Percentiles rank a stretch among this genome's conserved stretches.
Conservation (phyloP, 306 rosid species). For the Pyrus communis region DNA sequence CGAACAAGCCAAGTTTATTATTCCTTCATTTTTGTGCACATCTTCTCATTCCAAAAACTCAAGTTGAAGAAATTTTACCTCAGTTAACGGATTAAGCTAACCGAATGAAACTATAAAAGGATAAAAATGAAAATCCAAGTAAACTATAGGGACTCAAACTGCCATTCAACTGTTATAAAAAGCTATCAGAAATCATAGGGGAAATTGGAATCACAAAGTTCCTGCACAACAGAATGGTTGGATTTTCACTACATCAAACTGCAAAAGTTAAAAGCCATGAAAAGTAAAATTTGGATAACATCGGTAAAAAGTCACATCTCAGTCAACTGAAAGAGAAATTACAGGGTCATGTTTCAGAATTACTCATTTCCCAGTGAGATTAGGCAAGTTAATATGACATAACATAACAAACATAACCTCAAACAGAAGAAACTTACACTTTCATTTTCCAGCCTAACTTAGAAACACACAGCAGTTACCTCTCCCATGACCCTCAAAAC, state of each 20-base stretch:
- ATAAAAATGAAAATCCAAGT: background rate
- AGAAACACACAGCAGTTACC: constrained; percentile 3
- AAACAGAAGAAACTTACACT: constrained; percentile 13
- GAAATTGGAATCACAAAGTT: constrained; percentile 23
- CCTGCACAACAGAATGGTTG: background rate
- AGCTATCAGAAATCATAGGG: background rate
- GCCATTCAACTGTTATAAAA: background rate
- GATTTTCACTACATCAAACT: background rate
- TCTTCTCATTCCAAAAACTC: background rate
- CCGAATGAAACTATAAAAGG: background rate
- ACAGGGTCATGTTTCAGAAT: constrained; percentile 27
- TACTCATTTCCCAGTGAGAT: constrained; percentile 20
- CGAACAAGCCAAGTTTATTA: background rate
- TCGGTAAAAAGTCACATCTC: constrained; percentile 19
- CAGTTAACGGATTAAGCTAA: background rate
- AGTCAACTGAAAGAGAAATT: constrained; percentile 22
- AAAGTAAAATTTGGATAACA: constrained; percentile 20
- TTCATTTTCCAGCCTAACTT: constrained; percentile 20
- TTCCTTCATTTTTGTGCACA: background rate
- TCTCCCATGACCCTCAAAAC: constrained; percentile 24
- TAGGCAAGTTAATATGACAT: background rate
- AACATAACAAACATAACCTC: background rate
- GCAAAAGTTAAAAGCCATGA: constrained; percentile 27
- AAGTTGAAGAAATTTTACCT: too few species aligned
- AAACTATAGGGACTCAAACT: background rate